Evolutionary conservation across 2,329 filamentous ascomycete species (phyloP).

Genomic region (Trichothecium sympodiale): DNA sequence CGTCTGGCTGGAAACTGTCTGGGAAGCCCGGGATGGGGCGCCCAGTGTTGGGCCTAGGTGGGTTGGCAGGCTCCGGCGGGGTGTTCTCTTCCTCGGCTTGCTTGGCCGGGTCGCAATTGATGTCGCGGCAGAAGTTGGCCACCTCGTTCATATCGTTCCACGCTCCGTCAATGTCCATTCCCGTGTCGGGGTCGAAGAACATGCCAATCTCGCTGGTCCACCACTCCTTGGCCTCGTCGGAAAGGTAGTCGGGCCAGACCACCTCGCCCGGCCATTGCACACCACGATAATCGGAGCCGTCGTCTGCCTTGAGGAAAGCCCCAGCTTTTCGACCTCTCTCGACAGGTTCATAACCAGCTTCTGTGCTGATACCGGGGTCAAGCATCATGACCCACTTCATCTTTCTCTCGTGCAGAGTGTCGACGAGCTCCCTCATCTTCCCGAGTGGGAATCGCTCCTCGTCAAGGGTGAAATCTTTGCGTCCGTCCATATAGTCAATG

Average conservation of each 20-base stretch:
- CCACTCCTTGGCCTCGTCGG: slow-evolving; percentile 48
- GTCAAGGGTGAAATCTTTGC: slow-evolving; percentile 46
- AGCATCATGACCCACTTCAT: slow-evolving; percentile 72
- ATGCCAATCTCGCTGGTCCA: slow-evolving; percentile 56
- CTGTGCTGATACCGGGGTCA: slow-evolving; percentile 45
- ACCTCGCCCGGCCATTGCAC: slow-evolving; percentile 69
- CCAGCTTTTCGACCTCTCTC: slow-evolving; percentile 29
- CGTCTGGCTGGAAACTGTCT: slow-evolving; percentile 5
- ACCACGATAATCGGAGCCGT: slow-evolving; percentile 46
- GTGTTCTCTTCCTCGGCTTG: slow-evolving; percentile 6
- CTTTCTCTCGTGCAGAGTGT: slow-evolving; percentile 52
- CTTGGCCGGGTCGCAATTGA: slow-evolving; percentile 11
- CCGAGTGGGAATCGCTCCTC: slow-evolving; percentile 49
- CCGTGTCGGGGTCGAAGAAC: slow-evolving; percentile 53
- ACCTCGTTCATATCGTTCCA: slow-evolving; percentile 60
- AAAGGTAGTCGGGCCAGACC: slow-evolving; percentile 68
- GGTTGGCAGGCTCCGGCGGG: slow-evolving; percentile 3
- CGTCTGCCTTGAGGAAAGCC: slow-evolving; percentile 35
- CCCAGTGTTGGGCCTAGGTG: slow-evolving; percentile 3
- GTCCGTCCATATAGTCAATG: slow-evolving; percentile 25
- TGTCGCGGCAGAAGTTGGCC: slow-evolving; percentile 18
- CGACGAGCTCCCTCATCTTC: slow-evolving; percentile 53
- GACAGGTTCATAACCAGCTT: slow-evolving; percentile 42
- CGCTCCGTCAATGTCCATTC: slow-evolving; percentile 64
- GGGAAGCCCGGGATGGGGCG: slow-evolving; percentile 4